A percentile compares a stretch with the other conserved stretches of the same genome.
Evolutionary conservation across 495 filamentous ascomycete genomes (phyloP).

Genomic region (Lophium mytilinum): DNA sequence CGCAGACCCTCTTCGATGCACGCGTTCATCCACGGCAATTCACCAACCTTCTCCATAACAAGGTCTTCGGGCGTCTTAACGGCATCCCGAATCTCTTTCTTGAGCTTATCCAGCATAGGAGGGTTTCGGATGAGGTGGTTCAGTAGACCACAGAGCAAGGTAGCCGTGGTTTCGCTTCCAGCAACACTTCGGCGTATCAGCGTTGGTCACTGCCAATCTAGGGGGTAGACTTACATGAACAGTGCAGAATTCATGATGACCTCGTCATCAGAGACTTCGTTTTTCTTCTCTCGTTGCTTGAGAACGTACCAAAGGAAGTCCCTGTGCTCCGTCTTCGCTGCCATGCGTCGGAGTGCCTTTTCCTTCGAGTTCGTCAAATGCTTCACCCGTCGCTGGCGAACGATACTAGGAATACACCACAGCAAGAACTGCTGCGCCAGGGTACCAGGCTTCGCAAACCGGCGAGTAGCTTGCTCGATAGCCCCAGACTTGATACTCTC

Average conservation of each 20-base stretch:
- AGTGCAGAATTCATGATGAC: slow-evolving; percentile 28
- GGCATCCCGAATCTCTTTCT: slow-evolving; percentile 22
- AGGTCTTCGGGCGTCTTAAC: slow-evolving; percentile 22
- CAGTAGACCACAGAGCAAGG: slow-evolving; percentile 24
- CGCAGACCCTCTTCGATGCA: slow-evolving; percentile 47
- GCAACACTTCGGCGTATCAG: slow-evolving; percentile 24
- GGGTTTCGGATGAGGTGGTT: slow-evolving; percentile 22
- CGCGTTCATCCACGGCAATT: slow-evolving; percentile 37
- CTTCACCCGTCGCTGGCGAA: slow-evolving; percentile 14
- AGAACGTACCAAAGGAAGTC: slow-evolving; percentile 33
- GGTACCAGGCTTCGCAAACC: slow-evolving; percentile 24
- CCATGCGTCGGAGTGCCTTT: slow-evolving; percentile 26
- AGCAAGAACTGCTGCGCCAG: slow-evolving; percentile 20
- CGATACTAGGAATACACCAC: slow-evolving; percentile 20
- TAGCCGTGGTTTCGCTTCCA: slow-evolving; percentile 31
- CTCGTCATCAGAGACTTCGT: slow-evolving; percentile 27
- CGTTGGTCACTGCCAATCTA: neutral
- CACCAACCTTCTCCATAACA: slow-evolving; percentile 30
- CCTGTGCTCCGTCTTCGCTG: slow-evolving; percentile 21
- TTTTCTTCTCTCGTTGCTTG: slow-evolving; percentile 28
- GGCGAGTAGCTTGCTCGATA: slow-evolving; percentile 25
- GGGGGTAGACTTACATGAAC: slow-evolving; percentile 20
- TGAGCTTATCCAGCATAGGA: slow-evolving; percentile 1
- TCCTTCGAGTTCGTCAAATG: slow-evolving; percentile 26
- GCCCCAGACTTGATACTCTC: slow-evolving; percentile 27